Base-by-base conservation (phyloP, 2,329 filamentous ascomycete species). In the Coleophoma crateriformis region DNA sequence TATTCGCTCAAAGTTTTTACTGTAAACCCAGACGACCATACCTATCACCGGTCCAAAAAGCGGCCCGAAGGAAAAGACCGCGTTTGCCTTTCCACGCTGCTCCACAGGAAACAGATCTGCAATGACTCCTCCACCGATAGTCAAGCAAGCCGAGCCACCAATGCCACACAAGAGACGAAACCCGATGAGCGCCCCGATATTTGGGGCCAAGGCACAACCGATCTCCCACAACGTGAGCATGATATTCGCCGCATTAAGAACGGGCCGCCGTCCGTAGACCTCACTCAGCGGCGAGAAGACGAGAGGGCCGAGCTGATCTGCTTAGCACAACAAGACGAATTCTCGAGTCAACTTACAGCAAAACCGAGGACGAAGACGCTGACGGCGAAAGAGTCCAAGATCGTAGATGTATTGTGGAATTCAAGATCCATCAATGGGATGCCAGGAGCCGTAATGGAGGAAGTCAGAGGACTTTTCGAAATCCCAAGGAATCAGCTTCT, bases 191-290 rank as follows among this genome's bases (percentile, higher is more conserved):
- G 68, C 66, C 0, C 63, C 66, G 13, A 74, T 63, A 46, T 70
- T 73, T 1, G 77, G 76, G 0, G 81, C 73, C 8, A 87, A 68
- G 2, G 81, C 85, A 50, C 82, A 85, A 0, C 79, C 83, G 54
- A 87, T 74, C 39, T 79, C 79, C 68, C 80, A 86, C 2, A 76
- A 60, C 48, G 80, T 73, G 62, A 86, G 87, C 48, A 80, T 69
- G 4, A 74, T 59, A 54, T 82, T 87, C 49, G 80, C 77, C 4
- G 58, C 62, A 27, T 76, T 71, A 52, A 86, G 74, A 27, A 87
- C 63, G 1, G 72, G 64, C 3, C 79, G 65, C 3, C 84, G 74
- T 1, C 84, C 84, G 58, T 84, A 85, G 50, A 86, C 76, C 61
- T 88, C 84, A 2, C 75, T 78, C 45, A 83, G 57, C 0, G 80